Percentiles rank a stretch among this genome's conserved stretches.
phyloP scores from a whole-genome alignment of 768 basidiomycete genomes.

The Mycena chlorophos region DNA sequence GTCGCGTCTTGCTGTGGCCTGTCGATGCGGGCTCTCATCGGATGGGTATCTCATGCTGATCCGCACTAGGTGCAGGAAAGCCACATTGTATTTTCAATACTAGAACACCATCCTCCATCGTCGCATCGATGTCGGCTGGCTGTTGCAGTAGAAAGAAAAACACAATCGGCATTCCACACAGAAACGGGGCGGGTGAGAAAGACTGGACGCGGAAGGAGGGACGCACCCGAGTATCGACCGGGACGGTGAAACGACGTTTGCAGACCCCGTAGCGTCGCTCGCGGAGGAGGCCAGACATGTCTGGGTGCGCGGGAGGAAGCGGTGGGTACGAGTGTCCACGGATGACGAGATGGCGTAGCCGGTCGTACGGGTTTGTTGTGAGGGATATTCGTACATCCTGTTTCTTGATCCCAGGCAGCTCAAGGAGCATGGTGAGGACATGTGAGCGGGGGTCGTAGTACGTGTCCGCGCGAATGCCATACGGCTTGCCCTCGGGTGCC shows the following conservation, averaged over 20 bases:
- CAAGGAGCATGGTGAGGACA: conserved; percentile 57
- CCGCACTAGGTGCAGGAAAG: conserved; percentile 40
- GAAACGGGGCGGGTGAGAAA: conserved; percentile 13
- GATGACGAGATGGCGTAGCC: conserved; percentile 60
- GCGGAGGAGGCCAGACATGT: background rate
- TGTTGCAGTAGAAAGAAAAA: conserved; percentile 23
- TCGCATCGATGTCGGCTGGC: conserved; percentile 54
- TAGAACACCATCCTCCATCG: conserved; percentile 61
- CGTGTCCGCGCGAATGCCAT: conserved; percentile 59
- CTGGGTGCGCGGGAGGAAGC: conserved; percentile 30
- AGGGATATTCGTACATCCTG: conserved; percentile 57
- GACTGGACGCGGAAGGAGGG: conserved; percentile 11
- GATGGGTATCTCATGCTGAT: conserved; percentile 49
- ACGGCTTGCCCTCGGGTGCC: conserved; percentile 18
- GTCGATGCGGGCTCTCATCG: conserved; percentile 31
- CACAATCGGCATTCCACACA: conserved; percentile 12
- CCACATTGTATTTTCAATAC: conserved; percentile 55
- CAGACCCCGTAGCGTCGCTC: conserved; percentile 56
- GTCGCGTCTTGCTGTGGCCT: background rate
- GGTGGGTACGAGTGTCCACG: conserved; percentile 44
- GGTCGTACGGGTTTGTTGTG: conserved; percentile 57
- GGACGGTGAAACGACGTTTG: conserved; percentile 51
- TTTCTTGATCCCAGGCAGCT: conserved; percentile 66
- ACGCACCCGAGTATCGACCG: conserved; percentile 55
- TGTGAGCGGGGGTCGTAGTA: conserved; percentile 52